phyloP scores from a whole-genome alignment of 805 yeast species.

The Nakazawaea sp. region DNA sequence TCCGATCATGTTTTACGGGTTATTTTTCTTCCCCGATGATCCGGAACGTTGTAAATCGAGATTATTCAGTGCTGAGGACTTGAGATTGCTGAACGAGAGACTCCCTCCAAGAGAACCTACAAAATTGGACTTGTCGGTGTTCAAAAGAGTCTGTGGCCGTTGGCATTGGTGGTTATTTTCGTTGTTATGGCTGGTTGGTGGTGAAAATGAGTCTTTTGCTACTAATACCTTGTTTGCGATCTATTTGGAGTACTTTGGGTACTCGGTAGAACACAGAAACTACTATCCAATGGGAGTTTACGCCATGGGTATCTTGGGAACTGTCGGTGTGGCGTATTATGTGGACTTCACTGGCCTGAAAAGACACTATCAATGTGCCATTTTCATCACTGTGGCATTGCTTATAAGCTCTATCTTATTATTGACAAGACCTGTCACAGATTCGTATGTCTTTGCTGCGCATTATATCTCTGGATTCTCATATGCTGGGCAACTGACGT shows the following conservation, averaged over 20 bases:
- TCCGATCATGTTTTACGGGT: slow-evolving; percentile 47
- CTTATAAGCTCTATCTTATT: slow-evolving; percentile 42
- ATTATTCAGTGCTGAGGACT: slow-evolving; percentile 34
- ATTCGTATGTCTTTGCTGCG: slow-evolving; percentile 39
- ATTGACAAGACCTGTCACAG: slow-evolving; percentile 30
- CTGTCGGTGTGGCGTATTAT: slow-evolving; percentile 34
- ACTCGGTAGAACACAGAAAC: slow-evolving; percentile 38
- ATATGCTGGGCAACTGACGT: slow-evolving; percentile 33
- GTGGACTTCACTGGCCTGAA: slow-evolving; percentile 33
- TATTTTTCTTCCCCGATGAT: slow-evolving; percentile 32
- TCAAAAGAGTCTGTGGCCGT: slow-evolving; percentile 38
- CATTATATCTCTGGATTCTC: slow-evolving; percentile 49
- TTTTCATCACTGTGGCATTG: slow-evolving; percentile 34
- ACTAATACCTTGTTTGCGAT: slow-evolving; percentile 40
- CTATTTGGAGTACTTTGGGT: slow-evolving; percentile 35
- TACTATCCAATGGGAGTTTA: slow-evolving; percentile 50
- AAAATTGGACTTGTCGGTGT: slow-evolving; percentile 21
- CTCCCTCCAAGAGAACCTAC: slow-evolving; percentile 26
- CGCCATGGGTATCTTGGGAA: slow-evolving; percentile 43
- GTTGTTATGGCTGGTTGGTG: slow-evolving; percentile 44
- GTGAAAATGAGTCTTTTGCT: slow-evolving; percentile 39
- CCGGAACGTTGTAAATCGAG: slow-evolving; percentile 34
- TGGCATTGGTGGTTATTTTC: slow-evolving; percentile 57
- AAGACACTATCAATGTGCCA: slow-evolving; percentile 46
- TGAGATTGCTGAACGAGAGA: slow-evolving; percentile 34